Evolutionary conservation across 106 monocot species (phyloP), one percentile per base, ranked within the genome.

Genomic region (Allium cepa): DNA sequence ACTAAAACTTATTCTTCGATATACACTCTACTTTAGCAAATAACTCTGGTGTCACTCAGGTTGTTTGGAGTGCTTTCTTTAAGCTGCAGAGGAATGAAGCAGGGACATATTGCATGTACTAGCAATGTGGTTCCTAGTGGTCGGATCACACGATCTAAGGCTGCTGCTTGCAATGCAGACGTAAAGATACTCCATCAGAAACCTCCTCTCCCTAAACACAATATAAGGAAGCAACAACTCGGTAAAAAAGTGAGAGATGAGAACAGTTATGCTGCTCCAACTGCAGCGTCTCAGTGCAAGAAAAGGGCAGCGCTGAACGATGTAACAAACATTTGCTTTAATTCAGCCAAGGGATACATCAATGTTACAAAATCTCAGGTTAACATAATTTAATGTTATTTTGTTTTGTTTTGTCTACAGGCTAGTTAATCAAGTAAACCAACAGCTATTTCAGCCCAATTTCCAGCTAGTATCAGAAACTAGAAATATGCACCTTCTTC

Each of bases 181-280:
- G 60, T 49, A 71, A 28, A 56, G 11, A 67, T n/a, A 45, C 63
- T 69, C 55, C 22, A 22, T 22, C 22, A 22, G 22, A 22, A 22
- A 22, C 22, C 22, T 22, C 22, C 22, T 22, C 66, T 62, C 36
- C 72, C 59, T n/a, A 68, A 68, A 67, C 60, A 58, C 36, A 77
- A 84, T 12, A 79, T 56, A 49, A 73, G 80, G 56, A 78, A 67
- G 47, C 55, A 47, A 51, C 26, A 13, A 28, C 56, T 46, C 36
- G 69, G 62, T 46, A 76, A 66, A 26, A 71, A 71, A 69, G 86
- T 83, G 65, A 88, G 85, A 71, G 85, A 92, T 71, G 83, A 83
- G 47, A 77, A 71, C 58, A 76, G 27, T 69, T 60, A 57, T 64
- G 64, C 64, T 66, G 69, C 26, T 69, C 62, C 56, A 50, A 65